A percentile compares a stretch with the other conserved stretches of the same genome.
Evolutionary conservation across 257 asterid species (phyloP).

Genomic region (Solanum infundibuliforme): DNA sequence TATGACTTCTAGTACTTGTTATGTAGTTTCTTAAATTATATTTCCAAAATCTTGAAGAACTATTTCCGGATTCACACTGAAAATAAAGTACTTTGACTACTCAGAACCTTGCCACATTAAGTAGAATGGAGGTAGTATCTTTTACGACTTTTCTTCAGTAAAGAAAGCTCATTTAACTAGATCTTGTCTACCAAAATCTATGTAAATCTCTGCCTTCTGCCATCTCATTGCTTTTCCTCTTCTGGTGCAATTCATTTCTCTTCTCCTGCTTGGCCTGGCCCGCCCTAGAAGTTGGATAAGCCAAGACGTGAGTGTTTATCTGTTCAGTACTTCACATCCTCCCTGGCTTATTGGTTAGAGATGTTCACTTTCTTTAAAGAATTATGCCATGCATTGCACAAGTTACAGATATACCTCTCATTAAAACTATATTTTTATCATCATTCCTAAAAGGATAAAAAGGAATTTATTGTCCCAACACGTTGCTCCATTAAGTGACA

Average conservation of each 20-base stretch:
- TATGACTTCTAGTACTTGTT: neutral
- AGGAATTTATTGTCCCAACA: neutral
- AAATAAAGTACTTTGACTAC: neutral
- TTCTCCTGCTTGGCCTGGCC: neutral
- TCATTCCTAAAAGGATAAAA: neutral
- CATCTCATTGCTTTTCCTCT: neutral
- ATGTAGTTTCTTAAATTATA: neutral
- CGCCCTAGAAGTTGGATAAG: neutral
- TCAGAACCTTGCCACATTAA: neutral
- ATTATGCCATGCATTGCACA: neutral
- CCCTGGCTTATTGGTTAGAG: neutral
- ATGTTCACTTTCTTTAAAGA: neutral
- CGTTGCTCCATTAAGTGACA: neutral
- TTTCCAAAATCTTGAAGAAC: neutral
- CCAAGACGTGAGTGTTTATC: neutral
- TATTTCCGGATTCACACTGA: neutral
- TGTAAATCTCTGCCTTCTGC: neutral
- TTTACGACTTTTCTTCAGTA: neutral
- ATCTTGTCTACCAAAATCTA: neutral
- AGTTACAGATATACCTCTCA: neutral
- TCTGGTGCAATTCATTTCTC: neutral
- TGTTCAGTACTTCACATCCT: too few relatives aligned
- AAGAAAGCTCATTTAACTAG: neutral
- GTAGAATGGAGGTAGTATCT: neutral
- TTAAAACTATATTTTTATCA: neutral